Evolutionary conservation across 179 eudicot species (phyloP), one percentile per base, ranked within the genome.

Genomic region (Beta lomatogona): DNA sequence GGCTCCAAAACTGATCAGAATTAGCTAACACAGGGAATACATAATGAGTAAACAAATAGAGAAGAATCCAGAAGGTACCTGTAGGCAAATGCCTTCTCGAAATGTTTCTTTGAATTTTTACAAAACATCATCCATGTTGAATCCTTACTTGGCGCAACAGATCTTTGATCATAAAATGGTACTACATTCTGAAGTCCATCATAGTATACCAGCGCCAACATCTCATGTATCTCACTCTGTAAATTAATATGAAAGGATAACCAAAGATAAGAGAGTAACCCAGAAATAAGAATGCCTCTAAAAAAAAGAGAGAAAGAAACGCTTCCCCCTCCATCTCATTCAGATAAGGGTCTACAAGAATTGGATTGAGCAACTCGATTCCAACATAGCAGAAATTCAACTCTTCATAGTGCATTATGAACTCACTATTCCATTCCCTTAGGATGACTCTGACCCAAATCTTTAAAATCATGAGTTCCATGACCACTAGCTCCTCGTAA

Each of bases 161-260:
- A 89, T 88, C 99, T 87, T 80, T 94, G 99, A 88, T 97, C 99
- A 89, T 91, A 97, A 68, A 94, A 83, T 68, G 99, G 99, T 52
- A 90, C 99, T 58, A 93, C 98, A 82, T 94, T 94, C 82, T 97
- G 99, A 82, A 97, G 80, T 77, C 97, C 95, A 83, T 97, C 99
- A 87, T 94, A 94, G 84, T 94, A 97, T 64, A 97, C 98, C 76
- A 97, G 81, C n/a, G 99, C 99, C 90, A 97, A 88, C 63, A 97
- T 83, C 88, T 97, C 99, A 60, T 96, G 99, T 85, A 96, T 94
- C 91, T 94, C 98, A 82, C 93, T 91, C 99, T 96, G 90, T 64
- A 90, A 83, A 76, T 77, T 50, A 79, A 22, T 68, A 69, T 41
- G 55, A 71, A 76, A 66, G 45, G 68, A 76, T 25, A 13, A 79